Base-by-base conservation (phyloP, 106 monocot species). In the Allium sativum region DNA sequence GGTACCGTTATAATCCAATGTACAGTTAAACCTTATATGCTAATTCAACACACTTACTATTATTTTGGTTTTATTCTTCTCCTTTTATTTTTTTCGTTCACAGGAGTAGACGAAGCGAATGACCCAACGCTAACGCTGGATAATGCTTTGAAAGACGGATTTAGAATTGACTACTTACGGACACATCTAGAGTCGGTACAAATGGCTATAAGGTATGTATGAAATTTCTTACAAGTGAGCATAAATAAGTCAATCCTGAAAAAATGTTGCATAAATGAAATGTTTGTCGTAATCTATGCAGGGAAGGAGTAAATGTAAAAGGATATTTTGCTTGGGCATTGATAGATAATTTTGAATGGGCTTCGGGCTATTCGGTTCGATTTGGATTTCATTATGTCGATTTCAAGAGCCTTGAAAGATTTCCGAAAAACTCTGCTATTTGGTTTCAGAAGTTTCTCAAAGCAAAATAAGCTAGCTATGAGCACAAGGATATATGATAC, bases 301-400 rank as follows among this genome's bases (percentile, higher is more conserved):
- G 31, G 31, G 31, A 31, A 31, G 31, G 31, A 5, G 31, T 31
- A 31, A 31, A 31, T 58, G 80, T 90, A 56, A 75, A 82, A 8
- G 90, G 81, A 1, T 85, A 90, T 71, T 85, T 90, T 40, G 81
- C 81, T 0, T 90, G 89, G 91, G 86, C 91, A 11, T 44, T 83
- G 71, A 75, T 91, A 9, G 91, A 91, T 58, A 91, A 80, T 65
- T 91, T 91, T 48, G 91, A 91, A 47, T 86, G 91, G 91, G 70
- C 46, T 22, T 71, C 56, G 8, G 91, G 91, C 0, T 91, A 80
- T 78, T 82, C 91, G 0, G 72, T 80, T 7, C 68, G 82, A 20
- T 91, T 91, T 56, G 86, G 91, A 7, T 11, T 91, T 9, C 77
- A 86, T 0, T 91, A 86, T 52, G 83, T 91, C 18, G 80, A 91